Base-by-base conservation (phyloP, 495 filamentous ascomycete species). In the Aspergillus olivimuriae region DNA sequence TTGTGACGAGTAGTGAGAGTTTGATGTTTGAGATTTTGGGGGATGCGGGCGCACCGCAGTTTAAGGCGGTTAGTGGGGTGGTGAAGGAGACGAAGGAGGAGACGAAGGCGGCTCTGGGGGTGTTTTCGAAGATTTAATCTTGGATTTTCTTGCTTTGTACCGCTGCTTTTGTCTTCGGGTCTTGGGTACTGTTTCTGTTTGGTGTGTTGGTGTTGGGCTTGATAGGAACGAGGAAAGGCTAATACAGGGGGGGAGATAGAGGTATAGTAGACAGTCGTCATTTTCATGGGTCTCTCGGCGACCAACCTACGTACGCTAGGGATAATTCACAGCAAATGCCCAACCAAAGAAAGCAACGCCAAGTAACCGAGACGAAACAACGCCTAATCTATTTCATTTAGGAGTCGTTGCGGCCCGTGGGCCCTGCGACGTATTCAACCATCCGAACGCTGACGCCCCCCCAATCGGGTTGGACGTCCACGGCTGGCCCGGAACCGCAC, bases 401-500 rank as follows among this genome's bases (percentile, higher is more conserved):
- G 50, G 43, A 22, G 47, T 51, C 37, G 37, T 49, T 16, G 43
- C 43, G 20, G 39, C 39, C 32, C 41, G 43, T 1, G 17, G 47
- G 12, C 20, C 26, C 10, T 51, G 37, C 31, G 55, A 50, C 9
- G 53, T 43, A 52, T 82, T 83, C 64, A 96, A 80, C 89, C 90
- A 98, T n/a, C 84, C 77, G 70, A 98, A 98, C 11, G 92, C 92
- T 18, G 88, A 91, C n/a, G 86, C 92, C 26, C 86, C 83, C 9
- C 92, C 92, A 30, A 96, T 73, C 2, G 92, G 90, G 59, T 96
- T 96, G 17, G 81, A 53, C 4, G 67, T 64, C 41, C 73, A 68
- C n/a, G 65, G 60, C 50, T 81, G 77, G 47, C 60, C 80, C 58
- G 62, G 65, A n/a, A n/a, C n/a, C n/a, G n/a, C n/a, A n/a, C n/a